These are phyloP conservation scores for Candida ipomoeae DNA, from an alignment of 805 yeast species.

Conservation along the genomic window DNA sequence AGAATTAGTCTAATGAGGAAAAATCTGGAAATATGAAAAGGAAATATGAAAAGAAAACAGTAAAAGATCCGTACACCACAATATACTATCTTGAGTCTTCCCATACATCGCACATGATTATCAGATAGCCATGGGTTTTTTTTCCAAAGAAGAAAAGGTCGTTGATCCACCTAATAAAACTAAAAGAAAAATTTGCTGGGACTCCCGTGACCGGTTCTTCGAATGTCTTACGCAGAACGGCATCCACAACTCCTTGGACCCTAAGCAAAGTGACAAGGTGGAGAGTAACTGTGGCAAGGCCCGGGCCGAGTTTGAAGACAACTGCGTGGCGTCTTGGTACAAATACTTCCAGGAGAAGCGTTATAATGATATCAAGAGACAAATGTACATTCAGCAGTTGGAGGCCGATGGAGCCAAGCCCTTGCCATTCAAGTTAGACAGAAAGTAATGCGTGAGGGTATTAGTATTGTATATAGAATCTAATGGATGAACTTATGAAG, in stretches of 20 bases:
- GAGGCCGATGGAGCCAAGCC: constrained; percentile 54
- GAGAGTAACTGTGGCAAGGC: constrained; percentile 53
- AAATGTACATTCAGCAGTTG: constrained; percentile 62
- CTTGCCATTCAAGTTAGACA: constrained; percentile 27
- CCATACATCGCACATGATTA: not conserved
- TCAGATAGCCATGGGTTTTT: constrained; percentile 45
- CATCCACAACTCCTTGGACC: constrained; percentile 67
- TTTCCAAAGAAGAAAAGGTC: constrained; percentile 34
- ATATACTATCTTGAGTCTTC: not conserved
- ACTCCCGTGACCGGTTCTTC: constrained; percentile 73
- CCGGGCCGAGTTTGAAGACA: constrained; percentile 57
- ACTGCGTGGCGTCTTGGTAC: constrained; percentile 86
- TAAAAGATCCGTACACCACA: constrained; percentile 7
- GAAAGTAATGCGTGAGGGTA: constrained; percentile 13
- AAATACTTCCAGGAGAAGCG: constrained; percentile 87
- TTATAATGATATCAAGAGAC: constrained; percentile 68
- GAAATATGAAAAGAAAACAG: no score
- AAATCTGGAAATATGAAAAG: not conserved
- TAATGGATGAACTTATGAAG: not conserved
- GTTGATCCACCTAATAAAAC: constrained; percentile 54
- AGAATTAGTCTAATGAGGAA: not conserved
- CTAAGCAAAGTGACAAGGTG: constrained; percentile 43
- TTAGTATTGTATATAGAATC: constrained; percentile 8
- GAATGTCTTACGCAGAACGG: constrained; percentile 65
- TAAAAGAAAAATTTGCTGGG: constrained; percentile 84